phyloP scores from a whole-genome alignment of 176 grass and related monocot genomes.

The Microstegium vimineum region DNA sequence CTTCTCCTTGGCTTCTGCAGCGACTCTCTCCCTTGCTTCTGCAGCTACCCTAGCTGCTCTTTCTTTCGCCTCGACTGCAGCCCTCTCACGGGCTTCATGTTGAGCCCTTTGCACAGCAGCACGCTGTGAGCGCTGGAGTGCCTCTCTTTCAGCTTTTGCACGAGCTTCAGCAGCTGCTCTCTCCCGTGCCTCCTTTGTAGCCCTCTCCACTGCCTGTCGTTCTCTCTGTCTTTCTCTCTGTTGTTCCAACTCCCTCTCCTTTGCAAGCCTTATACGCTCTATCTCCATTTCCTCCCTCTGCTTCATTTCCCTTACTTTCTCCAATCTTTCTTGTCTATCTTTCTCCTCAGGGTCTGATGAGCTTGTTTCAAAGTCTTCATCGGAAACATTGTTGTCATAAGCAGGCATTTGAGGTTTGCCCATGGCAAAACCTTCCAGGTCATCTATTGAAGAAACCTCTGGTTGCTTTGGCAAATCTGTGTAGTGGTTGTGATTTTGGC shows the following conservation, averaged over 20 bases:
- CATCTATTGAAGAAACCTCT: slow-evolving; percentile 61
- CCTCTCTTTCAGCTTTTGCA: slow-evolving; percentile 67
- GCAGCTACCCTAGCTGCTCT: slow-evolving; percentile 46
- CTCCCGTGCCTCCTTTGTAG: slow-evolving; percentile 64
- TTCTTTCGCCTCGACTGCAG: slow-evolving; percentile 48
- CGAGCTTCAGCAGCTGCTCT: slow-evolving; percentile 66
- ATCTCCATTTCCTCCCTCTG: slow-evolving; percentile 41
- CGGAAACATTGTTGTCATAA: slow-evolving; percentile 48
- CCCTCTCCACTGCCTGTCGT: slow-evolving; percentile 58
- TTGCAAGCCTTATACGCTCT: slow-evolving; percentile 52
- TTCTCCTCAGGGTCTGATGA: slow-evolving; percentile 44
- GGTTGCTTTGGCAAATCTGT: slow-evolving; percentile 46
- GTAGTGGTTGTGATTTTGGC: slow-evolving; percentile 50
- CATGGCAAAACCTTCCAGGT: slow-evolving; percentile 59
- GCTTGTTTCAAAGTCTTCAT: slow-evolving; percentile 57
- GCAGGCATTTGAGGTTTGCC: slow-evolving; percentile 49
- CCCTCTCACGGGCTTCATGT: slow-evolving; percentile 61
- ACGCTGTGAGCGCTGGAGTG: slow-evolving; percentile 42
- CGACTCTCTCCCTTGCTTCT: slow-evolving; percentile 38
- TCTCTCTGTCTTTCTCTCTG: slow-evolving; percentile 48
- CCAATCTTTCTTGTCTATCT: slow-evolving; percentile 41
- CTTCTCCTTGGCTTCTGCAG: slow-evolving; percentile 38
- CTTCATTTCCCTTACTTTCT: slow-evolving; percentile 45
- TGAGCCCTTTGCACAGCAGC: slow-evolving; percentile 69
- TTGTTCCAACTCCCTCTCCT: slow-evolving; percentile 47